Evolutionary conservation across 2,329 filamentous ascomycete genomes (phyloP).

Genomic region (Hymenoscyphus occultus): DNA sequence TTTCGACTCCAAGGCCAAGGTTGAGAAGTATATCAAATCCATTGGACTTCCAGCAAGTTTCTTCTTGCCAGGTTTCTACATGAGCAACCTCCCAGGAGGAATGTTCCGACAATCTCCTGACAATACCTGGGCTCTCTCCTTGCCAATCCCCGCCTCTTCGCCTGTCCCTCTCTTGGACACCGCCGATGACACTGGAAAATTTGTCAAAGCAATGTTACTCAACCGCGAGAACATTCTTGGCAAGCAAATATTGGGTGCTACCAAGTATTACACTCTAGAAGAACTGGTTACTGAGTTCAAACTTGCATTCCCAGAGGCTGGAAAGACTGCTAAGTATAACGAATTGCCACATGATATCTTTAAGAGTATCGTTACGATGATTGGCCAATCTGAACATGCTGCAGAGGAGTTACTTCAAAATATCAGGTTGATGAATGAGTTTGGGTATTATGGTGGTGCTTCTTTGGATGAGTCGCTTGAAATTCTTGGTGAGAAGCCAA

Average conservation of each 20-base stretch:
- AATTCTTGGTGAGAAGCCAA: conserved; percentile 41
- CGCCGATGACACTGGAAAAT: conserved; percentile 37
- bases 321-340: conserved; percentile 39
- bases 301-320: conserved; percentile 40
- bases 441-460: conserved; percentile 51
- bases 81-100: conserved; percentile 45
- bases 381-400: conserved; percentile 41
- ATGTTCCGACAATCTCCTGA: conserved; percentile 30
- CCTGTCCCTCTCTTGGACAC: conserved; percentile 38
- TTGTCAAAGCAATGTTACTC: conserved; percentile 35
- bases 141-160: conserved; percentile 33
- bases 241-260: conserved; percentile 44
- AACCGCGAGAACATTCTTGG: conserved; percentile 41
- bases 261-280: conserved; percentile 41
- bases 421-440: conserved; percentile 49
- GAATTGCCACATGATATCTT: conserved; percentile 43
- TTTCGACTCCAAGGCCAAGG: conserved; percentile 39
- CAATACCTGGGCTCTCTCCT: conserved; percentile 33
- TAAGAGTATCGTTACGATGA: conserved; percentile 37
- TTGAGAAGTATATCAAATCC: conserved; percentile 39
- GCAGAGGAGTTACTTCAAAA: conserved; percentile 53
- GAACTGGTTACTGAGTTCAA: conserved; percentile 43
- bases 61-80: conserved; percentile 49
- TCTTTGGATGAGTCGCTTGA: conserved; percentile 40
- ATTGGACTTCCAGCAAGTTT: conserved; percentile 47